These are phyloP conservation scores for Verticillium tricorpus DNA, from an alignment of 2,329 filamentous ascomycete genomes.

Conservation along the genomic window DNA sequence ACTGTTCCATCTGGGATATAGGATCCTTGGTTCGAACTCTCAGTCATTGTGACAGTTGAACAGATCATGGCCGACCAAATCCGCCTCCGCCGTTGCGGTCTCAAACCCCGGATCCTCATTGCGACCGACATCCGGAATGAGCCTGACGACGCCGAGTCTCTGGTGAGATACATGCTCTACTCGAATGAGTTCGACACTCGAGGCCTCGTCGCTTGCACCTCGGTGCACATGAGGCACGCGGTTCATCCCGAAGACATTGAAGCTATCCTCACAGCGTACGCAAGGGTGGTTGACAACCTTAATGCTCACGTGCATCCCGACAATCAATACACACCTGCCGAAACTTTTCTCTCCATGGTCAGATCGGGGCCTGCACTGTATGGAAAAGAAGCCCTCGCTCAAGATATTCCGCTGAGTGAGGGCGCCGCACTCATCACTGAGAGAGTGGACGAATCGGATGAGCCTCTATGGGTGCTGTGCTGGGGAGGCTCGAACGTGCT, in stretches of 20 bases:
- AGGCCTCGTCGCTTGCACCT: conserved; percentile 40
- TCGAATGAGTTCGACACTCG: conserved; percentile 40
- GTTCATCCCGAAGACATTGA: conserved; percentile 36
- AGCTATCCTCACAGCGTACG: conserved; percentile 38
- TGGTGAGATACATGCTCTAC: conserved; percentile 39
- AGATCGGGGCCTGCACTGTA: conserved; percentile 30
- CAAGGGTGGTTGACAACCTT: conserved; percentile 38
- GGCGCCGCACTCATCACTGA: conserved; percentile 38
- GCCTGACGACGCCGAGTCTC: conserved; percentile 38
- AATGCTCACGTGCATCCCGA: conserved; percentile 41
- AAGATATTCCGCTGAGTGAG: conserved; percentile 24
- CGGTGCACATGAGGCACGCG: conserved; percentile 37
- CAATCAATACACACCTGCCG: conserved; percentile 32
- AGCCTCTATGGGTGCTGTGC: conserved; percentile 45
- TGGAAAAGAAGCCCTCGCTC: conserved; percentile 25
- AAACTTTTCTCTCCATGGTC: conserved; percentile 28
- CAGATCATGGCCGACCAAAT: no score
- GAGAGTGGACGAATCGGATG: conserved; percentile 20
- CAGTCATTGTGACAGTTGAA: no score
- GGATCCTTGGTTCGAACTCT: no score
- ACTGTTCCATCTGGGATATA: no score
- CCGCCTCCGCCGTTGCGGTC: no score
- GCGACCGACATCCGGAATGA: conserved; percentile 41
- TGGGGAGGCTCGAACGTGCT: conserved; percentile 52
- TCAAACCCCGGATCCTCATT: conserved; percentile 32